Evolutionary conservation across 768 basidiomycete genomes (phyloP).

Genomic region (Hygrophoropsis aurantiaca): DNA sequence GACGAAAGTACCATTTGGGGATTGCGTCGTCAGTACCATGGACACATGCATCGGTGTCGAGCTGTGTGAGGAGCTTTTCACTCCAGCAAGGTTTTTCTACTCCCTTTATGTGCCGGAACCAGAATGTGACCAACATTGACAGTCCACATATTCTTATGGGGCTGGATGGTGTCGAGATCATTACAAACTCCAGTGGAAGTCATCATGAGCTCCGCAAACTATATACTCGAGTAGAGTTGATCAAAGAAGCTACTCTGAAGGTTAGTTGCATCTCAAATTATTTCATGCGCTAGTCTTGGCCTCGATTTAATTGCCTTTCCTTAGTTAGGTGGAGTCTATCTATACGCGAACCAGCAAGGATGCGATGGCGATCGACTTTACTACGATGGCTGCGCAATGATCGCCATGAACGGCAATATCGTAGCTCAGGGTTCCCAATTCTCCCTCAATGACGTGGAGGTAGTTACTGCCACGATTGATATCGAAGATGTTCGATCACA

Average conservation of each 20-base stretch:
- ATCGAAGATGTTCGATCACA: slow-evolving; percentile 96
- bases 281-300: neutral
- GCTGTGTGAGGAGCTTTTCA: slow-evolving; percentile 96
- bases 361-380: slow-evolving; percentile 98
- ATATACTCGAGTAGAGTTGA: slow-evolving; percentile 85
- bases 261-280: slow-evolving; percentile 34
- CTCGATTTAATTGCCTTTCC: neutral
- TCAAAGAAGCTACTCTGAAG: slow-evolving; percentile 96
- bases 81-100: slow-evolving; percentile 75
- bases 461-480: slow-evolving; percentile 93
- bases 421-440: slow-evolving; percentile 97
- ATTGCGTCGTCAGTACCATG: slow-evolving; percentile 87
- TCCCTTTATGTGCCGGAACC: neutral
- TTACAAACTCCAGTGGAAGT: slow-evolving; percentile 97
- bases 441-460: slow-evolving; percentile 93
- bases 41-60: slow-evolving; percentile 98
- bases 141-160: slow-evolving; percentile 99
- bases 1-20: slow-evolving; percentile 93
- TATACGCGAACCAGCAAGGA: slow-evolving; percentile 98
- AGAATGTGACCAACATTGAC: too few species aligned
- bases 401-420: slow-evolving; percentile 90
- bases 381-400: slow-evolving; percentile 97
- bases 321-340: slow-evolving; percentile 93
- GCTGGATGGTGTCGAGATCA: slow-evolving; percentile 97
- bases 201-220: slow-evolving; percentile 99